Evolutionary conservation across 2,329 filamentous ascomycete genomes (phyloP), one percentile per base, ranked within the genome.

Genomic region (Xylaria sp.): DNA sequence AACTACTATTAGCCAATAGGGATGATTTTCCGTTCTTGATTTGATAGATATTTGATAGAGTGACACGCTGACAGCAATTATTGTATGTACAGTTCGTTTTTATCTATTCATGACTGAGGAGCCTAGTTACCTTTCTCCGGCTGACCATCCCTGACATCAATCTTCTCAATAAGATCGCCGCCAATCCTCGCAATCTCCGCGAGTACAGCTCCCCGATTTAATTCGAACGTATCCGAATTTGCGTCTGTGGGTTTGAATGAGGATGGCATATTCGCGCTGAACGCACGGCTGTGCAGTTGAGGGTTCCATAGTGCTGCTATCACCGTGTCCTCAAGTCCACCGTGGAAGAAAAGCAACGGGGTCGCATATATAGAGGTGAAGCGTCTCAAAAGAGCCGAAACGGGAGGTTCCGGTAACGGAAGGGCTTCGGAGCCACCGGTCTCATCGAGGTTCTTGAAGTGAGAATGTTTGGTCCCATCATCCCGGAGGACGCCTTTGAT

Each of bases 361-460:
- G 90, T 86, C 3, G 86, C 86, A 77, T 94, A 98, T 1, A 89
- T 78, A 3, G 81, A 82, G 71, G 88, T 84, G 13, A 98, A 82
- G 75, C 96, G 92, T 18, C 84, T 80, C 18, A 94, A 79, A 66
- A 95, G 90, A 9, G 89, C 82, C 9, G 83, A 81, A 1, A 90
- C 82, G 0, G 92, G 88, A n/a, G 90, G 84, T 25, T 87, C 86
- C 1, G 88, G 86, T 4, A 90, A 75, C 40, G 85, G 84, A 10
- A 81, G 79, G 1, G 70, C 70, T 76, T 81, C 62, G 2, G 59
- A 58, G 27, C 62, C 32, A 75, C 79, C 84, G 65, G 86, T 85
- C 35, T 88, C 82, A 73, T 91, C 88, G 40, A 98, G 84, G 78
- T 98, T 98, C 82, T 97, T 97, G 84, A 91, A 98, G 35, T 86